Evolutionary conservation across 345 rosid genomes (phyloP).

Genomic region (Dipteronia sinensis): DNA sequence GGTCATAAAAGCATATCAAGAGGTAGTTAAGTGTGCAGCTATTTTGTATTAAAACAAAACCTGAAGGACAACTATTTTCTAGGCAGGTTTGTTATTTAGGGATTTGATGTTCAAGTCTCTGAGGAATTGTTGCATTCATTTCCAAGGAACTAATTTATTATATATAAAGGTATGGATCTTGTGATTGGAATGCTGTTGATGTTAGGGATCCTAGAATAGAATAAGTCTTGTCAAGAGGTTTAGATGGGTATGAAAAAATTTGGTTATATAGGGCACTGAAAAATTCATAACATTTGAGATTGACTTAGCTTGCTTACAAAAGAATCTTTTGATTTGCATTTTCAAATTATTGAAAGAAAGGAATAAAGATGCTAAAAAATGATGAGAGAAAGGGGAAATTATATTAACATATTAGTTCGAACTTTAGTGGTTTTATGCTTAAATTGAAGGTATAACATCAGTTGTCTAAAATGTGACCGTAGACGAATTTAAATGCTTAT

Average conservation of each 20-base stretch:
- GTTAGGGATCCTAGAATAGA: background rate
- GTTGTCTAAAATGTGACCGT: too few relatives aligned
- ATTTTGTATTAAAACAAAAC: too few relatives aligned
- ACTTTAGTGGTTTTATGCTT: too few relatives aligned
- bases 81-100: background rate
- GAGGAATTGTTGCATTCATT: too few relatives aligned
- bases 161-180: background rate
- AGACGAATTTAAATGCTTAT: too few relatives aligned
- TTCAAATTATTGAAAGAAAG: background rate
- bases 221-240: too few relatives aligned
- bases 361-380: too few relatives aligned
- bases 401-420: too few relatives aligned
- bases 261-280: background rate
- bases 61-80: too few relatives aligned
- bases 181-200: background rate
- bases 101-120: background rate
- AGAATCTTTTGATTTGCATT: background rate
- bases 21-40: background rate
- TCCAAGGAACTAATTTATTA: background rate
- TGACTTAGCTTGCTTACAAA: background rate
- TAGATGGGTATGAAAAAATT: background rate
- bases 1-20: background rate
- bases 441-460: too few relatives aligned
- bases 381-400: too few relatives aligned
- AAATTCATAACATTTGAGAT: too few relatives aligned